A percentile compares a stretch with the other conserved stretches of the same genome.
Evolutionary conservation across 2,329 filamentous ascomycete genomes (phyloP).

Genomic region (Botrytis porri): DNA sequence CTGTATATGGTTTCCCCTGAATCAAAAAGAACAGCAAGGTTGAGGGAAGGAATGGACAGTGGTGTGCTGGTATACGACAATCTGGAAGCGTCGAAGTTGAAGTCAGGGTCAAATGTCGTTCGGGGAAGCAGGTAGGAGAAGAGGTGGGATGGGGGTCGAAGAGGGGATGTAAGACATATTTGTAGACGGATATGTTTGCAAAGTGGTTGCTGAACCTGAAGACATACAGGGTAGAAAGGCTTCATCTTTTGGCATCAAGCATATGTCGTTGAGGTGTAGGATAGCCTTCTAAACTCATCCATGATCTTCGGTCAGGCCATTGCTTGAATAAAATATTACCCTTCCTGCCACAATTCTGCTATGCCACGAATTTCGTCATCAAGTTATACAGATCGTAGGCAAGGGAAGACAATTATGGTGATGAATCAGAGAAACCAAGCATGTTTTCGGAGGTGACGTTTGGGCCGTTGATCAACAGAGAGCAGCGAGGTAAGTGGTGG

Average conservation of each 20-base stretch:
- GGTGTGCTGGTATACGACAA: not conserved
- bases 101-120: not conserved
- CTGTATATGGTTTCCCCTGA: not conserved
- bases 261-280: not conserved
- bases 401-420: not conserved
- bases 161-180: not conserved
- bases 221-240: not conserved
- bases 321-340: too few species aligned
- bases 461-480: not conserved
- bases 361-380: not conserved
- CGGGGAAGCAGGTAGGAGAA: too few species aligned
- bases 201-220: not conserved
- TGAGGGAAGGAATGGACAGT: too few species aligned
- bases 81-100: not conserved
- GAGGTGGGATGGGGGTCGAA: rapidly evolving
- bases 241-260: not conserved
- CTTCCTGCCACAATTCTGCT: rapidly evolving
- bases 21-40: not conserved
- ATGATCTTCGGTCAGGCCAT: not conserved
- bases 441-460: too few species aligned
- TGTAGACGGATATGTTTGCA: rapidly evolving
- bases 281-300: not conserved
- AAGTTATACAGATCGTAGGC: too few species aligned
- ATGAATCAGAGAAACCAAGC: not conserved
- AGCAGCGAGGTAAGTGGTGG: too few species aligned